These are phyloP conservation scores for Funneliformis mosseae DNA, from an alignment of 192 early-diverging fungal genomes.

Conservation along the genomic window DNA sequence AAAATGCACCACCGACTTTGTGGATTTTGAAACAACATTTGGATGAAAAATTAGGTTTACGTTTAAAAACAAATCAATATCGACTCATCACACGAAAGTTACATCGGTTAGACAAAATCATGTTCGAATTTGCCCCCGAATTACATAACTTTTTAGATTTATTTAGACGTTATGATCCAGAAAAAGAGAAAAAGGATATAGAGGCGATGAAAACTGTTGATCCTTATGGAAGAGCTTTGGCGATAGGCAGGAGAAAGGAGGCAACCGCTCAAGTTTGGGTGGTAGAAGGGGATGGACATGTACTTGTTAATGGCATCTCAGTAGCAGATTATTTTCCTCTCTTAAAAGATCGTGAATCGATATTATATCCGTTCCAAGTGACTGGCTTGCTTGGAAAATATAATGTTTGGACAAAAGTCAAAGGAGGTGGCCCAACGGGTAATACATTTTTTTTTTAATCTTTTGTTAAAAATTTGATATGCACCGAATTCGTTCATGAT, in stretches of 20 bases:
- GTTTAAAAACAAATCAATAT: slow-evolving; percentile 57
- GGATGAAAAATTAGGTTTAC: slow-evolving; percentile 47
- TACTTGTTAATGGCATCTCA: slow-evolving; percentile 79
- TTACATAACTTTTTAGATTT: slow-evolving; percentile 16
- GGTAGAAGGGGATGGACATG: slow-evolving; percentile 66
- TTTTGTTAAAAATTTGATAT: background rate
- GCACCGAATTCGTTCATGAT: background rate
- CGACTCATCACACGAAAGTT: slow-evolving; percentile 53
- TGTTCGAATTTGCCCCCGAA: slow-evolving; percentile 37
- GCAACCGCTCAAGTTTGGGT: slow-evolving; percentile 76
- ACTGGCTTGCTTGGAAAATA: slow-evolving; percentile 69
- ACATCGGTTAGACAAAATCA: slow-evolving; percentile 47
- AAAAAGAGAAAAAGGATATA: slow-evolving; percentile 33
- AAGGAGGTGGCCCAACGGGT: slow-evolving; percentile 81
- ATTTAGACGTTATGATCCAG: slow-evolving; percentile 43
- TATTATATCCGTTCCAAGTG: slow-evolving; percentile 74
- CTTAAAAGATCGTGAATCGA: slow-evolving; percentile 63
- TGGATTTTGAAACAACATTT: slow-evolving; percentile 40
- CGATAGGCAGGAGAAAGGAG: slow-evolving; percentile 80
- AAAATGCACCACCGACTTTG: background rate
- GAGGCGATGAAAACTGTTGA: slow-evolving; percentile 54
- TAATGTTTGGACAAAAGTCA: slow-evolving; percentile 83
- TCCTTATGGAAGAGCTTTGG: slow-evolving; percentile 71
- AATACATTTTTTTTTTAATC: slow-evolving; percentile 4
- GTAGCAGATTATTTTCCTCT: slow-evolving; percentile 76